Base-by-base conservation (phyloP, 352 stramenopile genomes). In the Phytophthora ramorum region DNA sequence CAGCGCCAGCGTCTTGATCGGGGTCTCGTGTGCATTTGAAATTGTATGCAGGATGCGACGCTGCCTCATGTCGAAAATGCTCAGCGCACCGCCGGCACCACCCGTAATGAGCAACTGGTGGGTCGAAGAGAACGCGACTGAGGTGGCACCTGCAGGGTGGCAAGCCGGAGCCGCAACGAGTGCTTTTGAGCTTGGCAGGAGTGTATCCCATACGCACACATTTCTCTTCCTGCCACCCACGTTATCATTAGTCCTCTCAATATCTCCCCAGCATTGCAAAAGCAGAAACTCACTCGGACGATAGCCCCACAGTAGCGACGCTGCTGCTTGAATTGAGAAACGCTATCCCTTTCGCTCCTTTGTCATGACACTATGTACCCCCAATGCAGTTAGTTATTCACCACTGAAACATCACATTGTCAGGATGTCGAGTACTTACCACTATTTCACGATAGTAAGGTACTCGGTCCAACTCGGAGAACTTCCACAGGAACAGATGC, bases 71-170 rank as follows among this genome's bases (percentile, higher is more conserved):
- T 96, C 89, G 52, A 96, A 96, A 30, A 95, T 86, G 45, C 73
- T 95, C 65, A 96, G 82, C 5, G 82, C 83, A 16, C 89, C 89
- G 28, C 86, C 79, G 22, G 92, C 75, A 4, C 89, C 89, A 17
- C 89, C 89, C 5, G 89, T 95, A 41, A 96, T 90, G 17, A 96
- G 64, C 17, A 96, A 66, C 62, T 96, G 89, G 41, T 95, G 87
- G 0, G 70, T 81, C 3, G 83, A 79, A 7, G 89, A 95, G 66
- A 95, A 96, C 1, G 79, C 79, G 7, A 96, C 63, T 3, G 87
- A 87, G 0, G 85, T 87, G 13, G 87, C 87, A 10, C 87, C 89
- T 4, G 85, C 81, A 6, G 87, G 77, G n/a, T 96, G 89, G 32
- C 89, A 95, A 34, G 76, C 53, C 19, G 87, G 87, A 0, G 89